Evolutionary conservation across 225 moss, liverwort and hornwort species (phyloP), one percentile per base, ranked within the genome.

Genomic region (Marchantia polymorpha): DNA sequence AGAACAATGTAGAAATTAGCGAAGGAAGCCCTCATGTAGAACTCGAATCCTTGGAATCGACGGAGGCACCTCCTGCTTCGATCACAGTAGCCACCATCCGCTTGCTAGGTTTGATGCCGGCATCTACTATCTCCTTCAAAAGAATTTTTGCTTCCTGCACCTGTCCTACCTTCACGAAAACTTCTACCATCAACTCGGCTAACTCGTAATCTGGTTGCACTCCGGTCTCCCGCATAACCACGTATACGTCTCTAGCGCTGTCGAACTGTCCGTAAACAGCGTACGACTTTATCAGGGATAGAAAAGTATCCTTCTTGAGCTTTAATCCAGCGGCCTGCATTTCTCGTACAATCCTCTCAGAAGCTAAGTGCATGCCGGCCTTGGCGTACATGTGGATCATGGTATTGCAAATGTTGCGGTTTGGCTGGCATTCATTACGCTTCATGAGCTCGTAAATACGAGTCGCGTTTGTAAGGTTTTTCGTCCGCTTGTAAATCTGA

Each of bases 91-190:
- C 16, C 25, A 82, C 70, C 87, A 87, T 84, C 52, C 82, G 82
- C 77, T 84, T 84, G 80, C 82, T 87, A 20, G 84, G 87, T 14
- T 74, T 87, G 29, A 87, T 77, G n/a, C 87, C 87, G 16, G 64
- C 79, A 74, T 77, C 90, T 83, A 85, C 86, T 64, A 83, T 63
- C 82, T 94, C 92, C 77, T 86, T 91, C 20, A 96, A 74, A 15
- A 94, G 67, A 71, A 87, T 92, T 90, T 94, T 89, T 53, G 96
- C 96, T 66, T 88, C 89, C 10, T 90, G 82, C 63, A 94, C 90
- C 74, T 88, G 83, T 47, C 84, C 82, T 75, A 77, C 67, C 75
- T 87, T 87, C 25, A 87, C 59, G 53, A 87, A 80, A 8, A 84
- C 77, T 78, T 84, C 84, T 0, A 87, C 84, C 52, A 84, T 84